Conservation (phyloP, 106 monocot species). For the Alisma plantagoaquatica region DNA sequence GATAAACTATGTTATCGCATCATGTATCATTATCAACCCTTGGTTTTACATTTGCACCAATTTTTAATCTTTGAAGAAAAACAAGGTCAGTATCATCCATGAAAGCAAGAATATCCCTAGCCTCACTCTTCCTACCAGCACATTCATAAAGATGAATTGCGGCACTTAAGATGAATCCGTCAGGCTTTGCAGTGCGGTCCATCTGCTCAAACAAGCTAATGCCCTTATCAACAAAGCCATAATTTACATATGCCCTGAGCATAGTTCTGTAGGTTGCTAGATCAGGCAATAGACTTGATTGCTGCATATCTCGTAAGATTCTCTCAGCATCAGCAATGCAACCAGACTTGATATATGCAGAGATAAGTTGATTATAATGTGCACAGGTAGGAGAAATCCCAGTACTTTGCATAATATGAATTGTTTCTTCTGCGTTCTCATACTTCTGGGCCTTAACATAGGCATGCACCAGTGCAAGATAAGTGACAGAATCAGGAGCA, state of each 20-base stretch:
- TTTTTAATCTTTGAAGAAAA: slow-evolving; percentile 58
- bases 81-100: slow-evolving; percentile 37
- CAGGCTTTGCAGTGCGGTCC: slow-evolving; percentile 41
- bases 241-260: slow-evolving; percentile 64
- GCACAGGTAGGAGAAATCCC: slow-evolving; percentile 40
- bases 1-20: no score
- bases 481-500: slow-evolving; percentile 61
- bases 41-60: slow-evolving; percentile 48
- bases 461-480: slow-evolving; percentile 64
- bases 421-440: slow-evolving; percentile 41
- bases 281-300: slow-evolving; percentile 47
- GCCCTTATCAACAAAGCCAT: slow-evolving; percentile 60
- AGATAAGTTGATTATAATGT: slow-evolving; percentile 75
- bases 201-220: slow-evolving; percentile 52
- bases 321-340: slow-evolving; percentile 53
- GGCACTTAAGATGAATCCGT: slow-evolving; percentile 75
- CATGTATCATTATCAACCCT: neutral
- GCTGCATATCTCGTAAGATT: slow-evolving; percentile 48
- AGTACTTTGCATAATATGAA: slow-evolving; percentile 38
- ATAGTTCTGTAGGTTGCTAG: slow-evolving; percentile 65
- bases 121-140: slow-evolving; percentile 35
- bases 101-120: slow-evolving; percentile 36
- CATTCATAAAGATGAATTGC: slow-evolving; percentile 72
- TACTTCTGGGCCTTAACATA: slow-evolving; percentile 38
- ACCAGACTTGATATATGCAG: slow-evolving; percentile 49